Percentiles rank a stretch among this genome's conserved stretches.
Conservation (phyloP, 768 basidiomycete species). For the Podaxis pistillaris region DNA sequence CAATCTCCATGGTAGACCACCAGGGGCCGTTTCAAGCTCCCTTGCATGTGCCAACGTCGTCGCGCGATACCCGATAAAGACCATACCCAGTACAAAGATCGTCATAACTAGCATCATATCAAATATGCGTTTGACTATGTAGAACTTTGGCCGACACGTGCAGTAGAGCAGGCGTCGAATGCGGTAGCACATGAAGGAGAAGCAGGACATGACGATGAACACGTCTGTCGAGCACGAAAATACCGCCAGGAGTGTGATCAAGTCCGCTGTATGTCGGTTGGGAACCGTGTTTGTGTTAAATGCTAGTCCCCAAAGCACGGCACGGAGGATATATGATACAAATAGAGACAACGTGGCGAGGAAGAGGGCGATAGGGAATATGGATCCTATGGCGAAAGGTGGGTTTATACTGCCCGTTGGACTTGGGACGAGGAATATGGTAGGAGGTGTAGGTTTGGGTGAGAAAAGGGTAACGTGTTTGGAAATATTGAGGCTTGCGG, state of each 20-base stretch:
- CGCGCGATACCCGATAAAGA: background rate
- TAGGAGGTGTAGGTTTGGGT: background rate
- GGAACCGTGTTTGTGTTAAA: background rate
- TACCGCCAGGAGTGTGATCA: background rate
- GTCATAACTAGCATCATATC: background rate
- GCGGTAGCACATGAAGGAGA: background rate
- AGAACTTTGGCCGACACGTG: background rate
- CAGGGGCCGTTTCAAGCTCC: background rate
- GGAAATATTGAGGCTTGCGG: background rate
- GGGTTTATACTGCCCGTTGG: background rate
- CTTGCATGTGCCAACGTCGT: background rate
- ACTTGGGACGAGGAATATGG: background rate
- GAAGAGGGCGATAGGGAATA: conserved; percentile 2
- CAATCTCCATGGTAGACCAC: background rate
- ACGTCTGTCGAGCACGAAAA: background rate
- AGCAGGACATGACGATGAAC: background rate
- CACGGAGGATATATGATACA: conserved; percentile 1
- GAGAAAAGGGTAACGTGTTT: background rate
- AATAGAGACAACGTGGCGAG: background rate
- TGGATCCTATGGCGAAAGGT: background rate
- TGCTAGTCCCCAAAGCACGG: background rate
- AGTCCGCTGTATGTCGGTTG: background rate
- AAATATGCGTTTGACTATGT: background rate
- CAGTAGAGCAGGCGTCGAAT: background rate
- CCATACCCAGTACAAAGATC: background rate